Percentiles rank a stretch among this genome's conserved stretches.
These are phyloP conservation scores for Micromonas pusilla DNA, from an alignment of 139 green algal species.

Conservation along the genomic window DNA sequence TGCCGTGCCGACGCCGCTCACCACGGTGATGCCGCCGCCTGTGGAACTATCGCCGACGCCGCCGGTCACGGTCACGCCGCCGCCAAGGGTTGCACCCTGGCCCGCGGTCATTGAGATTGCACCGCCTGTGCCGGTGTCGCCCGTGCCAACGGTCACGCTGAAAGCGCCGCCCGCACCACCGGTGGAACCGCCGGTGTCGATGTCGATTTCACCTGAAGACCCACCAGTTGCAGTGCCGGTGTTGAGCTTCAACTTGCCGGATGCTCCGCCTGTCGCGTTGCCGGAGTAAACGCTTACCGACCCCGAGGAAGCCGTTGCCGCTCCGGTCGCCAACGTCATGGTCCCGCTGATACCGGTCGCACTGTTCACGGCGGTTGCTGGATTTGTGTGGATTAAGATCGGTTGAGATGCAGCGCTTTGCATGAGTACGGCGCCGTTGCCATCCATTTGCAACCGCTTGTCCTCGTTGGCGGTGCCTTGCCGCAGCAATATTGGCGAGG, in stretches of 20 bases:
- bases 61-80: not conserved
- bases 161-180: slow-evolving; percentile 24
- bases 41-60: not conserved
- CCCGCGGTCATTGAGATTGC: not conserved
- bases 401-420: too few species aligned
- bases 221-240: slow-evolving; percentile 14
- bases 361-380: not conserved
- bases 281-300: too few species aligned
- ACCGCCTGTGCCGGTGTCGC: slow-evolving; percentile 1
- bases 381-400: too few species aligned
- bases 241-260: too few species aligned
- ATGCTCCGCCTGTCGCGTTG: too few species aligned
- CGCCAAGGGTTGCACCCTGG: not conserved
- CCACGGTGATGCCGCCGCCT: not conserved
- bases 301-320: too few species aligned
- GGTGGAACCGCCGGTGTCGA: slow-evolving; percentile 4
- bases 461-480: not conserved
- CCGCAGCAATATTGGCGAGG: not conserved
- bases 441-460: not conserved
- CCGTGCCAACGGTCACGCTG: slow-evolving; percentile 6
- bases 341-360: too few species aligned
- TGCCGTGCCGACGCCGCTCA: not conserved
- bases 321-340: too few species aligned
- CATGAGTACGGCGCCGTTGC: not conserved
- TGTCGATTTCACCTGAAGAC: slow-evolving; percentile 12